phyloP scores from a whole-genome alignment of 169 alveolate genomes.

The Babesia bigemina region DNA sequence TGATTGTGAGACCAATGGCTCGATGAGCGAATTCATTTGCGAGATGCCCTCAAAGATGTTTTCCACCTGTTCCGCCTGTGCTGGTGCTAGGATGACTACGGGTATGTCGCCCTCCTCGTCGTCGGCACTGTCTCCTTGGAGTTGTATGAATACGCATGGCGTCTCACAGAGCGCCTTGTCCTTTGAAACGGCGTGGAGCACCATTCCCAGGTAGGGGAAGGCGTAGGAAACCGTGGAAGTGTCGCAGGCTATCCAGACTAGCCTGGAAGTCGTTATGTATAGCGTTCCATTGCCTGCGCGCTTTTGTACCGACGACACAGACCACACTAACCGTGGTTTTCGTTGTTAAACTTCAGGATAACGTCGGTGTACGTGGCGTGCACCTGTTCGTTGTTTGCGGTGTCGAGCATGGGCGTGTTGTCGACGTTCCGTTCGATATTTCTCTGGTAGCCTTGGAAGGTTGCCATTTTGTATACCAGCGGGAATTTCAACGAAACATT shows the following conservation, averaged over 20 bases:
- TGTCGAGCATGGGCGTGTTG: conserved; percentile 25
- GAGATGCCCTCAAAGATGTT: conserved; percentile 46
- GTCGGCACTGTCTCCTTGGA: conserved; percentile 29
- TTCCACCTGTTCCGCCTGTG: conserved; percentile 26
- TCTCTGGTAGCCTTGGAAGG: conserved; percentile 36
- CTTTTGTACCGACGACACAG: too few relatives aligned
- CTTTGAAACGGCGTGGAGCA: conserved; percentile 66
- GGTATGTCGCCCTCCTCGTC: conserved; percentile 64
- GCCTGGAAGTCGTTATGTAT: conserved; percentile 37
- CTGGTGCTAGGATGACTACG: conserved; percentile 58
- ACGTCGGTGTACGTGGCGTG: conserved; percentile 27
- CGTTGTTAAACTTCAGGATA: conserved; percentile 33
- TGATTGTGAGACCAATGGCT: background rate
- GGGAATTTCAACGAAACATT: background rate
- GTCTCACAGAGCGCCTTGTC: conserved; percentile 42
- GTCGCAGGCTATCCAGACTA: conserved; percentile 47
- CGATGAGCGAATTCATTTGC: conserved; percentile 40
- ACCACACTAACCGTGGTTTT: conserved; percentile 31
- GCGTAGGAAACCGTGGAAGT: conserved; percentile 22
- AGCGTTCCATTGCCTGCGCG: conserved; percentile 55
- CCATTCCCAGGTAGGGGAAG: conserved; percentile 45
- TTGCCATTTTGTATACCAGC: background rate
- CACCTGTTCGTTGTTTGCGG: conserved; percentile 31
- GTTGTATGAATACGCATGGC: conserved; percentile 64
- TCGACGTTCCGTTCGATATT: conserved; percentile 16